Evolutionary conservation across 108 stramenopile species (phyloP).

Genomic region (Cyclostephanos invisitatus): DNA sequence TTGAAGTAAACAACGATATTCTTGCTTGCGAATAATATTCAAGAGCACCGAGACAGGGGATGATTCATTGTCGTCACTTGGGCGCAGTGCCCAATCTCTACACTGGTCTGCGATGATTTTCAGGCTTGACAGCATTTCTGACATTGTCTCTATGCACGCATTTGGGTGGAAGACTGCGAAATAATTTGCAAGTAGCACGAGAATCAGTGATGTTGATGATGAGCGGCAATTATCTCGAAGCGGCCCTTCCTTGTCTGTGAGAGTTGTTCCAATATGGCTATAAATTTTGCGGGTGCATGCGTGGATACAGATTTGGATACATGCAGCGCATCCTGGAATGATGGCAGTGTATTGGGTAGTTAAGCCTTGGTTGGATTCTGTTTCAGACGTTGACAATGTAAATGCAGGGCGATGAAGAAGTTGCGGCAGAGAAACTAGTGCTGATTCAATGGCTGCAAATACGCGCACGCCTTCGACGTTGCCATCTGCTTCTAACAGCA

Average conservation of each 20-base stretch:
- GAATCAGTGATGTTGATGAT: constrained; percentile 11
- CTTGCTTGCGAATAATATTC: constrained; percentile 17
- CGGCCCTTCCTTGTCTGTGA: not conserved
- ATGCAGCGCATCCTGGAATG: constrained; percentile 24
- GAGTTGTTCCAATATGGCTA: constrained; percentile 15
- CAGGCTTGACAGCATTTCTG: constrained; percentile 13
- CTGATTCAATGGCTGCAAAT: constrained; percentile 46
- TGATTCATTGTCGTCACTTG: not conserved
- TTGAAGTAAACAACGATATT: constrained; percentile 21
- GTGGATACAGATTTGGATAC: constrained; percentile 26
- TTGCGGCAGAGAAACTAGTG: constrained; percentile 48
- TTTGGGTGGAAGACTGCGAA: constrained; percentile 17
- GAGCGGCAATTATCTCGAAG: not conserved
- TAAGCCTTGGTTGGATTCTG: constrained; percentile 4
- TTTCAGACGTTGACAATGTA: constrained; percentile 1
- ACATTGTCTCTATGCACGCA: not conserved
- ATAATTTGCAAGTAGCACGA: constrained; percentile 24
- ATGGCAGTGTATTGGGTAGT: constrained; percentile 13
- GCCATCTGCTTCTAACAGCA: constrained; percentile 28
- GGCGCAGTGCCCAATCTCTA: constrained; percentile 17
- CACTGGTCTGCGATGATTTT: constrained; percentile 17
- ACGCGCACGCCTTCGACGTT: constrained; percentile 23
- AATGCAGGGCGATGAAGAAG: constrained; percentile 43
- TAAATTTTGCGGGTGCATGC: constrained; percentile 15
- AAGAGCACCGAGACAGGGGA: constrained; percentile 10